Evolutionary conservation across 352 stramenopile genomes (phyloP), one percentile per base, ranked within the genome.

Genomic region (Globisporangium orthogonon): DNA sequence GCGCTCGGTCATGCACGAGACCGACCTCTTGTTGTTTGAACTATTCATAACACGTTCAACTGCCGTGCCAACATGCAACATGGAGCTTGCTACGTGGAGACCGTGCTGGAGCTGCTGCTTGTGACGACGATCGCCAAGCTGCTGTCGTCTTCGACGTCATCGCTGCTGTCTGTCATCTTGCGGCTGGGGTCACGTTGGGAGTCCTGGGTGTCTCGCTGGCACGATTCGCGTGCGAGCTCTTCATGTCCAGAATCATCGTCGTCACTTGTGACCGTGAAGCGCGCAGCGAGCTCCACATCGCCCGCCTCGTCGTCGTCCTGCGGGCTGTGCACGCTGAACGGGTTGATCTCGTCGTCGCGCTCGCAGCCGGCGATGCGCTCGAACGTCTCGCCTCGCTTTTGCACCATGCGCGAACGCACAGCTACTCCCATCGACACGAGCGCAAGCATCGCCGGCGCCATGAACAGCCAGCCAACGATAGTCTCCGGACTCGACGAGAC

Each of bases 291-390:
- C 62, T 82, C 72, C 3, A 83, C 62, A 5, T 69, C 63, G 7
- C 30, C 46, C 7, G 29, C 61, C 23, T 64, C 56, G 17, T 74
- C 63, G 1, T 62, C 30, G 18, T 81, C 63, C 3, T 73, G 63
- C 17, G 60, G 70, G 29, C 48, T 41, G 0, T 59, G 29, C 18
- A 56, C 17, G 33, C 50, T 66, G 0, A 91, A 91, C 23, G 78
- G 79, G 57, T 91, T 91, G 63, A 91, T 86, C 59, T 90, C 70
- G n/a, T 89, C 76, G n/a, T 67, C 58, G 33, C 54, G 65, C 43
- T 70, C 69, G 0, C 61, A 54, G 48, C 73, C 70, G 9, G 78
- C 55, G 15, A 88, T 47, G 5, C 57, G 62, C 50, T 86, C 48
- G 48, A 87, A 85, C 18, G 35, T 62, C 46, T 45, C 39, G 5